Evolutionary conservation across 2,329 filamentous ascomycete species (phyloP).

Genomic region (Fusarium anguioides): DNA sequence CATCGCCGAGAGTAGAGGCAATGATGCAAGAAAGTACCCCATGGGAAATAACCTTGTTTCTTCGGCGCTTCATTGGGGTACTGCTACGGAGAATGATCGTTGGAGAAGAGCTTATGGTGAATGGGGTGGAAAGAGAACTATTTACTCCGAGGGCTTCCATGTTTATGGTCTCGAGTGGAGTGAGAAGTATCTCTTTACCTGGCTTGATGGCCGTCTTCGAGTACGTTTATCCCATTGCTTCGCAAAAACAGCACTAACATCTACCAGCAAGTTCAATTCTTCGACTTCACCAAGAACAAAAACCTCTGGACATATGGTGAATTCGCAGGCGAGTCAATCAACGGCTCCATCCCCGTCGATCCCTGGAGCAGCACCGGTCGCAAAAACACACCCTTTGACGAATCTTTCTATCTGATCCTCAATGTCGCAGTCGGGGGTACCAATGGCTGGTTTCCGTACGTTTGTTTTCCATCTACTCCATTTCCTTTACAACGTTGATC

Average conservation of each 20-base stretch:
- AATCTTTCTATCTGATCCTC: slow-evolving; percentile 61
- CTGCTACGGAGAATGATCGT: slow-evolving; percentile 43
- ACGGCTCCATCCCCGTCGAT: slow-evolving; percentile 54
- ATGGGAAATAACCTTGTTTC: slow-evolving; percentile 54
- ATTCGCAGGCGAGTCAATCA: slow-evolving; percentile 54
- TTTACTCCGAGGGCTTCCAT: slow-evolving; percentile 57
- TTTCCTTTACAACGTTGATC: not conserved
- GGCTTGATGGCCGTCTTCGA: slow-evolving; percentile 57
- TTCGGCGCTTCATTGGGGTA: slow-evolving; percentile 59
- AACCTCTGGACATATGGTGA: slow-evolving; percentile 50
- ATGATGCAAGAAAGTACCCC: slow-evolving; percentile 49
- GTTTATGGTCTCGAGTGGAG: slow-evolving; percentile 64
- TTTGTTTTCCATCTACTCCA: not conserved
- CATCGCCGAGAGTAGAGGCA: slow-evolving; percentile 62
- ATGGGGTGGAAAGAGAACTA: slow-evolving; percentile 47
- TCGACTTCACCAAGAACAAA: slow-evolving; percentile 50
- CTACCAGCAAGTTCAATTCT: slow-evolving; percentile 39
- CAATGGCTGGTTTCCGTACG: slow-evolving; percentile 59
- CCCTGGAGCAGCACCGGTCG: slow-evolving; percentile 55
- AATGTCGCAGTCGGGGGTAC: slow-evolving; percentile 62
- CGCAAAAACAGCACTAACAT: not conserved
- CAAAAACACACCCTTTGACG: slow-evolving; percentile 60
- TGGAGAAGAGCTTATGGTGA: slow-evolving; percentile 49
- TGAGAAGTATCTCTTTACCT: slow-evolving; percentile 63
- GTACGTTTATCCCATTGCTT: slow-evolving; percentile 42